A percentile compares a stretch with the other conserved stretches of the same genome.
These are phyloP conservation scores for Termitomyces bulborhizus DNA, from an alignment of 768 basidiomycete genomes.

Conservation along the genomic window DNA sequence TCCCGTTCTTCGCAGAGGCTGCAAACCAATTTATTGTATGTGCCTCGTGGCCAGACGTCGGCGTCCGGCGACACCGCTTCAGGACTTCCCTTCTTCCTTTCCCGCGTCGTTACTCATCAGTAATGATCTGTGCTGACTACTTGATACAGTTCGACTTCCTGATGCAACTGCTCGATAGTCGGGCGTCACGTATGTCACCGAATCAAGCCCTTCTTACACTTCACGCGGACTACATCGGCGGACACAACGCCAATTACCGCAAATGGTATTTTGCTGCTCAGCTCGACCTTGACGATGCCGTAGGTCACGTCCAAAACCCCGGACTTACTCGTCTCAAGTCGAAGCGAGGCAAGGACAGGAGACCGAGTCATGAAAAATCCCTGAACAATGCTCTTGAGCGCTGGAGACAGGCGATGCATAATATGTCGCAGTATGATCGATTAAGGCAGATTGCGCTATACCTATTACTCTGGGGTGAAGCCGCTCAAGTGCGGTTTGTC, in stretches of 20 bases:
- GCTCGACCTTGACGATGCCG: conserved; percentile 95
- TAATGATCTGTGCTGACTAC: conserved; percentile 3
- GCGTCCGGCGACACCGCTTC: background rate
- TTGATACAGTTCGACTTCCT: conserved; percentile 81
- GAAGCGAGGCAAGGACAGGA: conserved; percentile 43
- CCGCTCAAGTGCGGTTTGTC: conserved; percentile 92
- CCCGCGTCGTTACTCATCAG: background rate
- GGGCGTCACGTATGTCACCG: conserved; percentile 95
- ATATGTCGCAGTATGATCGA: conserved; percentile 97
- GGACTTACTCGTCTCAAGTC: conserved; percentile 82
- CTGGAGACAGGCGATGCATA: conserved; percentile 98
- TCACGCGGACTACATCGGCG: conserved; percentile 98
- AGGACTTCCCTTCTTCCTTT: background rate
- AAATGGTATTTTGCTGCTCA: conserved; percentile 99
- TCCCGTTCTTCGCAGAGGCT: background rate
- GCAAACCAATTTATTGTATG: background rate
- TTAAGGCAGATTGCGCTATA: conserved; percentile 94
- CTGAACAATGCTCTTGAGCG: conserved; percentile 82
- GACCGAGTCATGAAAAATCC: conserved; percentile 51
- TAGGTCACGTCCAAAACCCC: conserved; percentile 88
- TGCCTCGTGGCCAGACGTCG: background rate
- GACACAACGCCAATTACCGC: conserved; percentile 96
- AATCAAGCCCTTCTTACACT: conserved; percentile 92
- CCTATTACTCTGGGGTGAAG: conserved; percentile 96
- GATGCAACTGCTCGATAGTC: conserved; percentile 95